Conservation (phyloP, 2,329 filamentous ascomycete species). For the Neocatenulostroma microsporum region DNA sequence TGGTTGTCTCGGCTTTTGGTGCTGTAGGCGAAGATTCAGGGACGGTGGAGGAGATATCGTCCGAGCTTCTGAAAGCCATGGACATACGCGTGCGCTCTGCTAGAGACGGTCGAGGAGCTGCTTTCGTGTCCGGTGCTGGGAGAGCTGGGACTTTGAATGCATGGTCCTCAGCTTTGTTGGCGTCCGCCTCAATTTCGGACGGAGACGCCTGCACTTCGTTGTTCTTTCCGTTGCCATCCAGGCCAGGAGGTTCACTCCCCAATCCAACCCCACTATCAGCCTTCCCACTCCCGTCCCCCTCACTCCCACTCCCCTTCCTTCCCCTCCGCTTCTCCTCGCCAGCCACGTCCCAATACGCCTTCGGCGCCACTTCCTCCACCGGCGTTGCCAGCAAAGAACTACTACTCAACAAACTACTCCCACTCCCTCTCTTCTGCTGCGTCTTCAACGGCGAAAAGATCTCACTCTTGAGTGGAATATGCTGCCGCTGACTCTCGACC, state of each 20-base stretch:
- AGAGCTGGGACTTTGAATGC: slow-evolving; percentile 1
- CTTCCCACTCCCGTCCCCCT: neutral
- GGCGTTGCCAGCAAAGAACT: slow-evolving; percentile 5
- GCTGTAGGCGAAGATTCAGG: slow-evolving; percentile 20
- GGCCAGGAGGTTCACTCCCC: no score
- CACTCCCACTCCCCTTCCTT: slow-evolving; percentile 2
- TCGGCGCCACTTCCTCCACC: slow-evolving; percentile 5
- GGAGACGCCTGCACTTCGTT: no score
- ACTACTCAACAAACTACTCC: slow-evolving; percentile 13
- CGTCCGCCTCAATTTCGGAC: slow-evolving; percentile 1
- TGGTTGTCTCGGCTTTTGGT: slow-evolving; percentile 12
- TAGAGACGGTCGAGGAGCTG: slow-evolving; percentile 33
- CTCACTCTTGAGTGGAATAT: slow-evolving; percentile 26
- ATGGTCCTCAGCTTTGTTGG: neutral
- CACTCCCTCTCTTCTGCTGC: slow-evolving; percentile 21
- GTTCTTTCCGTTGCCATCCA: neutral
- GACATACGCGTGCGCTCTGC: slow-evolving; percentile 42
- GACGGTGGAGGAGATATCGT: slow-evolving; percentile 4
- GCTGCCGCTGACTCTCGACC: slow-evolving; percentile 22
- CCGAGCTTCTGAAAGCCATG: slow-evolving; percentile 28
- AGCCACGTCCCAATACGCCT: slow-evolving; percentile 6
- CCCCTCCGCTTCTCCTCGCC: slow-evolving; percentile 2
- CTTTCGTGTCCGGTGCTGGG: neutral
- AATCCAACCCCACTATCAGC: slow-evolving; percentile 2
- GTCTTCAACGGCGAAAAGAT: slow-evolving; percentile 30